phyloP scores from a whole-genome alignment of 1,284 basidiomycete genomes.

The Trichosporon ovoides region DNA sequence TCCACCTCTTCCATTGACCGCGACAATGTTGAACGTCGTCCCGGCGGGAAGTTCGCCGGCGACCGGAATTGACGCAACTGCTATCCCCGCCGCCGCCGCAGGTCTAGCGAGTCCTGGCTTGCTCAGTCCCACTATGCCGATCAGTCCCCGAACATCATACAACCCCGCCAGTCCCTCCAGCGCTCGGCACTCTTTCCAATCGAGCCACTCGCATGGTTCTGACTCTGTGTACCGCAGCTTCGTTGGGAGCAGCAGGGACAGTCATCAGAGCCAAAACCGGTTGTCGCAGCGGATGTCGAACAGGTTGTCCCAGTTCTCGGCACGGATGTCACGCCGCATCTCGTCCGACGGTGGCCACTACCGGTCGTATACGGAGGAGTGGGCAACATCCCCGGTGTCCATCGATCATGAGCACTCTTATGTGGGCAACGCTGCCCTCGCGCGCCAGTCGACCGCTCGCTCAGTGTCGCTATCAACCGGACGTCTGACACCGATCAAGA shows the following conservation, averaged over 20 bases:
- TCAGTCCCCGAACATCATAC: background rate
- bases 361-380: background rate
- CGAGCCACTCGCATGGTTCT: background rate
- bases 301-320: background rate
- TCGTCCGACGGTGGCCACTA: background rate
- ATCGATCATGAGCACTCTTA: background rate
- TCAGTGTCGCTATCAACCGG: background rate
- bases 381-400: background rate
- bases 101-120: background rate
- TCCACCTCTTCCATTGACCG: background rate
- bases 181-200: background rate
- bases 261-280: background rate
- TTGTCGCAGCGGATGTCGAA: conserved; percentile 2
- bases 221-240: background rate
- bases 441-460: background rate
- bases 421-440: background rate
- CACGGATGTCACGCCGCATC: conserved; percentile 2
- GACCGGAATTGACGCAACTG: background rate
- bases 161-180: background rate
- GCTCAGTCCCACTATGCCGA: background rate
- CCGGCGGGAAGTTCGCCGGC: background rate
- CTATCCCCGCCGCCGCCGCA: background rate
- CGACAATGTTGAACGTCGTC: conserved; percentile 1
- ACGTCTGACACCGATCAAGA: conserved; percentile 1
- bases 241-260: background rate